phyloP scores from a whole-genome alignment of 805 yeast species.

The Suhomyces pyralidae region DNA sequence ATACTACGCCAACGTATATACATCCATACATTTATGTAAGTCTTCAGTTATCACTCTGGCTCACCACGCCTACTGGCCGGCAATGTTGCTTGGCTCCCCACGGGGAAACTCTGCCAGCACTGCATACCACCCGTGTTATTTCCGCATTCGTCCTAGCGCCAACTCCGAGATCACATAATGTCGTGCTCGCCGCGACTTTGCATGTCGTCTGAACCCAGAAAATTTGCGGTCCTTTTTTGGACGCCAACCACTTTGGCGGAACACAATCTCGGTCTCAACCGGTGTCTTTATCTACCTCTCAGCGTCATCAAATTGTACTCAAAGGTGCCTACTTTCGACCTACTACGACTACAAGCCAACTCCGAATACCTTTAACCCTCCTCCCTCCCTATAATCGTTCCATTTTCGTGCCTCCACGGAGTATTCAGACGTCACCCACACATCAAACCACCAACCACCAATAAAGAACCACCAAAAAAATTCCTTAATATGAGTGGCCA shows the following conservation, averaged over 20 bases:
- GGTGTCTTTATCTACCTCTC: background rate
- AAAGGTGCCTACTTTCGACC: background rate
- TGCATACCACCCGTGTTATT: background rate
- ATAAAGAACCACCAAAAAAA: background rate
- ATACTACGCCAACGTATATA: too few relatives aligned
- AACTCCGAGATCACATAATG: background rate
- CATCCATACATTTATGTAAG: too few relatives aligned
- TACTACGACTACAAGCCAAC: background rate
- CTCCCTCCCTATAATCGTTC: background rate
- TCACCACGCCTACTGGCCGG: background rate
- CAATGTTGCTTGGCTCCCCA: background rate
- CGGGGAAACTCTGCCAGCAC: background rate
- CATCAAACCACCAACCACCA: background rate
- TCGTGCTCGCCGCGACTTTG: background rate
- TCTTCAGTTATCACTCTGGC: too few relatives aligned
- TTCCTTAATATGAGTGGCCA: constrained; percentile 5
- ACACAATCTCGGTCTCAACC: background rate
- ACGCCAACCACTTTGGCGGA: background rate
- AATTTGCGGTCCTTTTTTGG: background rate
- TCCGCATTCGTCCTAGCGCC: background rate
- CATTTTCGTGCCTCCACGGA: background rate
- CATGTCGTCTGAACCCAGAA: constrained; percentile 2
- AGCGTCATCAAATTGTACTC: background rate
- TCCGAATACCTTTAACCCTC: background rate
- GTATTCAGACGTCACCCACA: background rate